phyloP scores from a whole-genome alignment of 495 filamentous ascomycete genomes.

The Pyrenopolyporus hunteri region DNA sequence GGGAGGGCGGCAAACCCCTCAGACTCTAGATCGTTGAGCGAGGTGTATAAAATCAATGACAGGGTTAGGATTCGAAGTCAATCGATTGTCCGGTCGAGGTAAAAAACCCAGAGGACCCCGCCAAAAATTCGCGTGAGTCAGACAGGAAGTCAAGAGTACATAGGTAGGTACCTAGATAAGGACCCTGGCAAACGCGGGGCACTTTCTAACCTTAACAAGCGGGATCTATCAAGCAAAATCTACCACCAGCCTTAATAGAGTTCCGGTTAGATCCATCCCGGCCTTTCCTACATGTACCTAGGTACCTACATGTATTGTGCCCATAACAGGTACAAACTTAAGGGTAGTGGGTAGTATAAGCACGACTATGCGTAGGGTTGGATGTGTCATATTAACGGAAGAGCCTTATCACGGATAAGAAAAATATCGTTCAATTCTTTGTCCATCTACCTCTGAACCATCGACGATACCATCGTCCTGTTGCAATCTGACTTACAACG shows the following conservation, averaged over 20 bases:
- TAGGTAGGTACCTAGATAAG: too few species aligned
- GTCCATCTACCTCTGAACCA: background rate
- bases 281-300: background rate
- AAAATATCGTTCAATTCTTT: too few species aligned
- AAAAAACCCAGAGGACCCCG: constrained; percentile 12
- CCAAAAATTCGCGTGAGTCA: constrained; percentile 34
- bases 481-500: background rate
- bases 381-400: too few species aligned
- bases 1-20: background rate
- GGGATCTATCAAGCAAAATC: background rate
- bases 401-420: too few species aligned
- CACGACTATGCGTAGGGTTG: too few species aligned
- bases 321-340: too few species aligned
- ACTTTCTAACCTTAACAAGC: constrained; percentile 7
- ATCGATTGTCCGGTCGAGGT: background rate
- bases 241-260: background rate
- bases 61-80: background rate
- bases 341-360: too few species aligned
- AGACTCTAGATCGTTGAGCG: background rate
- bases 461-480: background rate
- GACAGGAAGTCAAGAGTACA: background rate
- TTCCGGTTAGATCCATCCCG: background rate
- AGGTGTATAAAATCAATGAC: background rate
- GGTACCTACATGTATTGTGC: background rate
- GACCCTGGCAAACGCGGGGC: constrained; percentile 23